These are phyloP conservation scores for Grosmannia serpens DNA, from an alignment of 2,329 filamentous ascomycete species.

Conservation along the genomic window DNA sequence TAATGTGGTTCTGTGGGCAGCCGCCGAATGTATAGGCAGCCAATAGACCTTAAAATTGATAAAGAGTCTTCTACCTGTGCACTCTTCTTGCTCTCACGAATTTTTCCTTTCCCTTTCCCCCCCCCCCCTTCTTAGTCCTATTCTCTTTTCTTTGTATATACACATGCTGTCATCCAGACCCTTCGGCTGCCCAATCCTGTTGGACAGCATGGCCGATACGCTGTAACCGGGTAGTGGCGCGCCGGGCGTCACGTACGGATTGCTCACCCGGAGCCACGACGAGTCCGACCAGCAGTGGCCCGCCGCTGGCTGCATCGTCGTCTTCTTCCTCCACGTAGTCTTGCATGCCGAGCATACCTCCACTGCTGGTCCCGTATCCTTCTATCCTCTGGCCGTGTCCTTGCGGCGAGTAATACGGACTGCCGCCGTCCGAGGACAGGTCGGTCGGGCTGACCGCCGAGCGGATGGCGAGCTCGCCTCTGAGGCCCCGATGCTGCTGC, in stretches of 20 bases:
- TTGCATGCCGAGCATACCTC: neutral
- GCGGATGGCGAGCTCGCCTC: neutral
- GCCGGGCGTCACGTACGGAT: conserved; percentile 37
- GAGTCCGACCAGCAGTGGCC: conserved; percentile 42
- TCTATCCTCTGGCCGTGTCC: too few species aligned
- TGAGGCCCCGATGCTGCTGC: neutral
- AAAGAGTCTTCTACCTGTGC: neutral
- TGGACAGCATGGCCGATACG: conserved; percentile 44
- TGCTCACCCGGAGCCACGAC: conserved; percentile 39
- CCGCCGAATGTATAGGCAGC: neutral
- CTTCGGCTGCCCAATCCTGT: conserved; percentile 34
- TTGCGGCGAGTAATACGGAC: neutral
- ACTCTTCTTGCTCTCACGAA: neutral
- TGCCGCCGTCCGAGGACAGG: neutral
- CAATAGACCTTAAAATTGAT: neutral
- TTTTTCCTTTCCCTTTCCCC: conserved; percentile 1
- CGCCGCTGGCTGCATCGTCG: conserved; percentile 17
- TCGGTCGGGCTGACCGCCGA: neutral
- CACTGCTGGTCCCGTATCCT: neutral
- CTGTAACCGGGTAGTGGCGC: conserved; percentile 41
- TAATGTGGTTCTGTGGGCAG: neutral
- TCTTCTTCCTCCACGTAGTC: neutral
- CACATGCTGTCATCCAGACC: neutral
- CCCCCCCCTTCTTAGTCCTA: neutral
- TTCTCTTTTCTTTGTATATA: too few species aligned